Evolutionary conservation across 2,329 filamentous ascomycete species (phyloP).

Genomic region (Ophiostoma sp.): DNA sequence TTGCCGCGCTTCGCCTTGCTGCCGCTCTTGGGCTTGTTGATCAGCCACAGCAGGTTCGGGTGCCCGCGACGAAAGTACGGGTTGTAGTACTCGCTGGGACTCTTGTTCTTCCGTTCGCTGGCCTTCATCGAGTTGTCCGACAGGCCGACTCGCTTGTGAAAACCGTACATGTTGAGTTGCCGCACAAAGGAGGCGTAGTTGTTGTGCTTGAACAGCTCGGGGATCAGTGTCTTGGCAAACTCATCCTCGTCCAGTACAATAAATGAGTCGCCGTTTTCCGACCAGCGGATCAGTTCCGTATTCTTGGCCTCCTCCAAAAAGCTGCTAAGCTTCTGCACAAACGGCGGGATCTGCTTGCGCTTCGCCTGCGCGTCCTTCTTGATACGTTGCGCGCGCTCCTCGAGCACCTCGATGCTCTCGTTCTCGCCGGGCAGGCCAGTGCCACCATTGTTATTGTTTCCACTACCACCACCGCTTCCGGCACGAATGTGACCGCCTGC

Average conservation of each 20-base stretch:
- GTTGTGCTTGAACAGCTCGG: slow-evolving; percentile 98
- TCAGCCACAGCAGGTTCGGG: slow-evolving; percentile 90
- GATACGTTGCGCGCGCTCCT: slow-evolving; percentile 75
- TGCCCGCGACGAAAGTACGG: slow-evolving; percentile 93
- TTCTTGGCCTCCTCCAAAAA: slow-evolving; percentile 93
- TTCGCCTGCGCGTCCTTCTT: slow-evolving; percentile 88
- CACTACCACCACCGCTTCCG: neutral
- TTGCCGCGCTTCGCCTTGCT: slow-evolving; percentile 56
- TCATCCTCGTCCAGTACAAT: slow-evolving; percentile 96
- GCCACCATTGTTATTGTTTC: neutral
- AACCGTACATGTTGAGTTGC: slow-evolving; percentile 96
- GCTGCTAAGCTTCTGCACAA: slow-evolving; percentile 96
- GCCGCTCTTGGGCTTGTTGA: slow-evolving; percentile 88
- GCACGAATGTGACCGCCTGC: neutral
- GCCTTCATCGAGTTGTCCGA: slow-evolving; percentile 98
- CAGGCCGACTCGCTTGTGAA: slow-evolving; percentile 91
- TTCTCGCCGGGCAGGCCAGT: slow-evolving; percentile 48
- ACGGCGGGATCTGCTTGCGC: slow-evolving; percentile 93
- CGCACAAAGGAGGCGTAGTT: slow-evolving; percentile 97
- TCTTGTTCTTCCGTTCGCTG: slow-evolving; percentile 95
- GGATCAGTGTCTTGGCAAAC: slow-evolving; percentile 95
- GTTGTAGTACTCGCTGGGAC: slow-evolving; percentile 96
- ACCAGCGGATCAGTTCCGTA: slow-evolving; percentile 94
- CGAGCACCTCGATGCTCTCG: slow-evolving; percentile 76
- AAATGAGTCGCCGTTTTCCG: slow-evolving; percentile 93